phyloP scores from a whole-genome alignment of 2,329 filamentous ascomycete species.

The Arthrobotrys iridis region DNA sequence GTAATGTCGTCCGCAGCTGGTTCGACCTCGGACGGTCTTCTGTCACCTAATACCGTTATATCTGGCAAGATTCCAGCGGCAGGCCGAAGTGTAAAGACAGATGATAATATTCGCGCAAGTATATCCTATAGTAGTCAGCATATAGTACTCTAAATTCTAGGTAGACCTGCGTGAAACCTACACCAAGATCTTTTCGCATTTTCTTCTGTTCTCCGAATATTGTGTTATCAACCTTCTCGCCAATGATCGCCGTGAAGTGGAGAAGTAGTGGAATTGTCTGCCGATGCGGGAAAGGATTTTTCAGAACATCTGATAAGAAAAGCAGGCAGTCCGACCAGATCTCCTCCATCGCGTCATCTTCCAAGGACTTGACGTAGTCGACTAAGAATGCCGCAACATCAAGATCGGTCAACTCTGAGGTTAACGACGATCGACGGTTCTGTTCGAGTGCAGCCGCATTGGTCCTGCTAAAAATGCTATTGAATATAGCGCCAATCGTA shows the following conservation, averaged over 20 bases:
- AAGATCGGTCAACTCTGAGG: slow-evolving; percentile 81
- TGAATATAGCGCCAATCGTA: slow-evolving; percentile 92
- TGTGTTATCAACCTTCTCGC: slow-evolving; percentile 93
- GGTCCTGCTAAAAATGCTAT: slow-evolving; percentile 92
- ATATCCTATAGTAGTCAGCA: slow-evolving; percentile 73
- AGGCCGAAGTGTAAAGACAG: slow-evolving; percentile 91
- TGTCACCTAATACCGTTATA: slow-evolving; percentile 59
- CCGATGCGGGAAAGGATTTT: slow-evolving; percentile 93
- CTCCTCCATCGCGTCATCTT: slow-evolving; percentile 97
- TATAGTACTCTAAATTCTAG: background rate
- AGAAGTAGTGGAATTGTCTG: slow-evolving; percentile 86
- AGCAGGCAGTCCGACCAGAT: slow-evolving; percentile 95
- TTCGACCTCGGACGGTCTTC: slow-evolving; percentile 63
- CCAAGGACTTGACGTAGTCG: slow-evolving; percentile 86
- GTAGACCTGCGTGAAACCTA: slow-evolving; percentile 50
- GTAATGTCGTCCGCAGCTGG: slow-evolving; percentile 78
- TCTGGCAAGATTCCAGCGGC: slow-evolving; percentile 69
- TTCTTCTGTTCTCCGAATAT: slow-evolving; percentile 58
- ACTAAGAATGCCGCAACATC: slow-evolving; percentile 90
- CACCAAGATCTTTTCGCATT: slow-evolving; percentile 58
- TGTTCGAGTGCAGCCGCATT: slow-evolving; percentile 83
- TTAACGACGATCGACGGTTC: slow-evolving; percentile 84
- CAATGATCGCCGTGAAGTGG: slow-evolving; percentile 87
- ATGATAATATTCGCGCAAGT: slow-evolving; percentile 85
- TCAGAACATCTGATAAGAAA: slow-evolving; percentile 87